Base-by-base conservation (phyloP, 495 filamentous ascomycete genomes). In the Penicillium flavigenum region DNA sequence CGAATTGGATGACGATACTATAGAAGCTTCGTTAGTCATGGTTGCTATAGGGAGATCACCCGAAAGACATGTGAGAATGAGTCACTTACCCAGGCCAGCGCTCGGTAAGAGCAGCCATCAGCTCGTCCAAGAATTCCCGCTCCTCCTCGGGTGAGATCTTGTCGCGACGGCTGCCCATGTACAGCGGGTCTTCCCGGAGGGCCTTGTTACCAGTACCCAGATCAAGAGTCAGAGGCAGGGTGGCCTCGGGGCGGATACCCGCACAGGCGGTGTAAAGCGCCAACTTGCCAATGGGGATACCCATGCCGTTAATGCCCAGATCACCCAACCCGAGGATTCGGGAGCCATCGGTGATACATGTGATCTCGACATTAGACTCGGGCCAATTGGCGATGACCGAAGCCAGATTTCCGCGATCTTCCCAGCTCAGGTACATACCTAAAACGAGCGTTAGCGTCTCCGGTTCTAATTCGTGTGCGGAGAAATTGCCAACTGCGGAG, bases 291-390 rank as follows among this genome's bases (percentile, higher is more conserved):
- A 98, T 92, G 58, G 94, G 91, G 75, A 98, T 98, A 55, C 94
- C 94, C 83, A 98, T 96, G 58, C 94, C 94, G 72, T 97, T 96
- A 56, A 98, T 87, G 60, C 94, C 94, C 58, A 98, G 86, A 74
- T 98, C 94, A 50, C 94, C 94, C 32, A 98, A 83, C 54, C 94
- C 94, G 55, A 98, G 83, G 72, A 98, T 98, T 54, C 94, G 88
- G 59, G 92, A 96, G 49, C 94, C 94, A 76, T 98, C 94, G 44
- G 94, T 98, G 59, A 98, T 90, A 67, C 95, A 92, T 66, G 91
- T 93, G 69, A 98, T 98, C 72, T 96, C 92, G 20, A 94, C 91
- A 57, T 91, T 84, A 20, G 77, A 77, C 67, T 92, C 86, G 24
- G 90, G 91, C 92, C 92, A 96, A 70, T 96, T 96, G 70, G 85